Evolutionary conservation across 306 rosid species (phyloP).

Genomic region (Trifolium subterraneum): DNA sequence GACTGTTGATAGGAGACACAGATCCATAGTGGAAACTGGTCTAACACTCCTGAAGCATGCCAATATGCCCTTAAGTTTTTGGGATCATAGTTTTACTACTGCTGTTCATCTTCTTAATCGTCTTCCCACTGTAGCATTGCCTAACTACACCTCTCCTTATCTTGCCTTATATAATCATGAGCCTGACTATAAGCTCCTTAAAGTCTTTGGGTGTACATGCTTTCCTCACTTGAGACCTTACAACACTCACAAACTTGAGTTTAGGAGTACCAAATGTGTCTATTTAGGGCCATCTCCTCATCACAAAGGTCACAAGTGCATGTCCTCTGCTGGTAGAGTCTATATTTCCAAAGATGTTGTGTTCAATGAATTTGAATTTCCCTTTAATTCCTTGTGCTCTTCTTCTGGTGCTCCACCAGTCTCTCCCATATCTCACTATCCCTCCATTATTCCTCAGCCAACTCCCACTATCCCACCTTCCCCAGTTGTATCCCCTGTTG

Average conservation of each 20-base stretch:
- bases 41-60: background rate
- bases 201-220: background rate
- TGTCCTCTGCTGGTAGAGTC: too few species aligned
- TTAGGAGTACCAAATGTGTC: background rate
- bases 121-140: fast-evolving
- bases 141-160: background rate
- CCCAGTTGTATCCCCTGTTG: too few species aligned
- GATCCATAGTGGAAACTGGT: background rate
- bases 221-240: background rate
- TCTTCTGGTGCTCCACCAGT: too few species aligned
- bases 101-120: background rate
- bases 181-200: background rate
- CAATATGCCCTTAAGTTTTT: background rate
- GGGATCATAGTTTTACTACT: background rate
- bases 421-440: too few species aligned
- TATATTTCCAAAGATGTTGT: too few species aligned
- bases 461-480: too few species aligned
- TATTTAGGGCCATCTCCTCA: background rate
- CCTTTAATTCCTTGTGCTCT: too few species aligned
- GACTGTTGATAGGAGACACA: background rate
- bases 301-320: background rate
- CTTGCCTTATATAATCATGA: background rate
- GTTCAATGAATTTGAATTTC: too few species aligned
- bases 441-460: too few species aligned
- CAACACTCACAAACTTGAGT: background rate